Base-by-base conservation (phyloP, 2,329 filamentous ascomycete species). In the Cylindrodendrum hubeiense region DNA sequence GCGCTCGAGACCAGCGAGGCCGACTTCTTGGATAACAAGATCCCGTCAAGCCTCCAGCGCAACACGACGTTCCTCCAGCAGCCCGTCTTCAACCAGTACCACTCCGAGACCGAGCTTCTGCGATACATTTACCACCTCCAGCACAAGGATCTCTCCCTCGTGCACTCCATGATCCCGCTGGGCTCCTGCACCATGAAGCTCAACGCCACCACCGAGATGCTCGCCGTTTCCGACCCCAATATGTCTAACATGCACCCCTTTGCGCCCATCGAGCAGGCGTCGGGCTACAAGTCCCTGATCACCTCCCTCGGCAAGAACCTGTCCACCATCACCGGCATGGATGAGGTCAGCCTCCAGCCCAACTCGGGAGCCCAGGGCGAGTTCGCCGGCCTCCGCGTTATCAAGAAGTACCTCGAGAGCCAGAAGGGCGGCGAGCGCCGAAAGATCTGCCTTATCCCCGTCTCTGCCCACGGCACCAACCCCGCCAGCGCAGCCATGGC, bases 181-280 rank as follows among this genome's bases (percentile, higher is more conserved):
- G 95, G 95, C 15, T 98, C 95, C 2, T 98, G 95, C 85, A 98
- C 95, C 9, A 98, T 98, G 95, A 98, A 98, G 85, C 89, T 97
- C 55, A 98, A 98, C 79, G 93, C 93, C 52, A 96, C 95, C 7
- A 93, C 93, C 1, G 94, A 98, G 82, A 98, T 98, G 95, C 87
- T 92, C 10, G 91, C 94, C 7, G 85, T 98, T 60, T 71, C 73
- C 22, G 69, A 73, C 53, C 73, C 73, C 1, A 66, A 62, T 37
- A 71, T 75, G 44, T 63, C 92, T 50, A 89, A 91, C 68, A 85
- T 97, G 44, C 95, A 98, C 80, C 95, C 95, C 1, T 95, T 95
- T 74, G 88, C 90, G 28, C 92, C 92, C 0, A 76, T 83, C 0
- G 82, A 89, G 53, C 86, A 91, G 68, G 88, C 90, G 21, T 81